Evolutionary conservation across 192 early-diverging fungal species (phyloP), one percentile per base, ranked within the genome.

Genomic region (Coemansia sp.): DNA sequence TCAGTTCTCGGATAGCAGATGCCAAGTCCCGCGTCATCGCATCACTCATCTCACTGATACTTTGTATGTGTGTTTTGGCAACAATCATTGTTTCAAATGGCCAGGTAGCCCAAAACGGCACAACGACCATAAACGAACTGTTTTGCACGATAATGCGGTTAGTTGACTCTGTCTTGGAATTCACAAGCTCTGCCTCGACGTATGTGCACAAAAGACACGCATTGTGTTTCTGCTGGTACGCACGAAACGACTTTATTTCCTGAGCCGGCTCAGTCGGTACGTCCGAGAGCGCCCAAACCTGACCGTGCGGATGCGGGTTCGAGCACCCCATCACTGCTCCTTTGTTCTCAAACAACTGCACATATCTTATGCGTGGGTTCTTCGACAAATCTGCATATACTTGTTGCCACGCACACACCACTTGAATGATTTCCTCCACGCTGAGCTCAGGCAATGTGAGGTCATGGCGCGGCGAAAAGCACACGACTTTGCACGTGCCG

Each of bases 271-370:
- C 96, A 40, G 88, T 85, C 0, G 96, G 96, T 2, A 98, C 83
- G 44, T 84, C 82, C 23, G 90, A 89, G 3, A 91, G 87, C 10
- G 93, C 91, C 96, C 96, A 98, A 51, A 93, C 85, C 71, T 97
- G 94, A 38, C 94, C 89, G 52, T 98, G 96, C 40, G 94, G 94
- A 69, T 98, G 96, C 20, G 96, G 94, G 69, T 95, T 96, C 23
- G 93, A 95, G 74, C 96, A 98, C 11, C 96, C 96, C 96, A 98
- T 97, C 44, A 87, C 84, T 0, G 90, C 80, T 8, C 96, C 96
- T 82, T 98, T 98, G 83, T 98, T 98, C 66, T 98, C 96, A 85
- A 98, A 98, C 49, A 98, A 83, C 81, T 97, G 94, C 37, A 94
- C 89, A 67, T 98, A 89, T 34, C 83, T 79, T 60, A 98, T 84